phyloP scores from a whole-genome alignment of 352 stramenopile species.

The Pythium dissimile region DNA sequence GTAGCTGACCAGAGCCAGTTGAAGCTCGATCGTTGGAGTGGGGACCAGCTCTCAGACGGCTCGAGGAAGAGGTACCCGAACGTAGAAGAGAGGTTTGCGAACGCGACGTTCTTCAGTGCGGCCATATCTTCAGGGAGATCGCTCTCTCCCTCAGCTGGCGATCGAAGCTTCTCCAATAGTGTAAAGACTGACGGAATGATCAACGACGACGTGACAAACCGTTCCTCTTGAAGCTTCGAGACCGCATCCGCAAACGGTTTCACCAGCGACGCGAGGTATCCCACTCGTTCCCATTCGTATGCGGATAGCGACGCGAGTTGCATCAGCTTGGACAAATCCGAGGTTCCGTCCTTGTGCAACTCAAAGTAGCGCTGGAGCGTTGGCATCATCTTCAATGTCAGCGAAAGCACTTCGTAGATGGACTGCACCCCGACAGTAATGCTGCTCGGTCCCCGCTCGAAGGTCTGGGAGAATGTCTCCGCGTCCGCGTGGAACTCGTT shows the following conservation, averaged over 20 bases:
- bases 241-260: constrained; percentile 68
- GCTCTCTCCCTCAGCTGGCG: neutral
- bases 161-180: constrained; percentile 57
- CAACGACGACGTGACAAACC: constrained; percentile 58
- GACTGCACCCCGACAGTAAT: constrained; percentile 40
- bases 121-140: constrained; percentile 65
- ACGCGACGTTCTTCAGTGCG: constrained; percentile 49
- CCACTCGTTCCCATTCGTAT: constrained; percentile 68
- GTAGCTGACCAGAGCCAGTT: constrained; percentile 68
- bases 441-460: constrained; percentile 35
- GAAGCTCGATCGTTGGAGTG: constrained; percentile 49
- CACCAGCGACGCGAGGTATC: constrained; percentile 53
- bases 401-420: constrained; percentile 46
- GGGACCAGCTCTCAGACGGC: constrained; percentile 37
- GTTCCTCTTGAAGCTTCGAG: constrained; percentile 51
- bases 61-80: constrained; percentile 62
- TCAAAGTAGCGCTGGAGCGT: constrained; percentile 58
- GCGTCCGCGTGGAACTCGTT: constrained; percentile 42
- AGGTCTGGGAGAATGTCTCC: constrained; percentile 38
- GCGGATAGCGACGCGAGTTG: constrained; percentile 58
- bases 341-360: constrained; percentile 50
- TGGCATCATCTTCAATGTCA: constrained; percentile 53
- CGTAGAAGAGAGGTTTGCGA: constrained; percentile 40
- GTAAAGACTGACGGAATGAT: constrained; percentile 71
- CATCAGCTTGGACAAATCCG: constrained; percentile 68